Evolutionary conservation across 2,329 filamentous ascomycete genomes (phyloP), one percentile per base, ranked within the genome.

Genomic region (Saccharata proteae): DNA sequence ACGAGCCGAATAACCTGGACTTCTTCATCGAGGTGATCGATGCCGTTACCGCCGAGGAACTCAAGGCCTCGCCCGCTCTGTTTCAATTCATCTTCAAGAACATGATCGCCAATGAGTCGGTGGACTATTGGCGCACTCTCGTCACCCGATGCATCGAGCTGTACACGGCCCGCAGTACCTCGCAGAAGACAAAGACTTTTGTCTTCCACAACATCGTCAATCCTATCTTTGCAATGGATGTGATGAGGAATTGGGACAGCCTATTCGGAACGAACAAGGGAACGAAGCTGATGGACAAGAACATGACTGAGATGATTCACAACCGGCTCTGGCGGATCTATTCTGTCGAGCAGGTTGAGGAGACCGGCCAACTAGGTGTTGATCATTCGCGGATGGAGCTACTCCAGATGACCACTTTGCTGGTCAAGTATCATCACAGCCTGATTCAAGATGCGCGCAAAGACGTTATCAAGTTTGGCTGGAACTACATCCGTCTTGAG

Each of bases 381-480:
- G 90, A 98, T 50, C 90, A 96, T 55, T 92, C 86, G 2, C 72
- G 90, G 11, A 93, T 96, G 74, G 92, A 98, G 51, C 71, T 94
- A 7, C 70, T 99, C 26, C 92, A 99, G 52, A 71, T 96, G 26
- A 94, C 90, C 5, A 86, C 90, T 0, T 76, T 98, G 63, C 66
- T 98, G 22, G 79, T 98, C 57, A 98, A 98, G 51, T 93, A 96
- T 47, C 84, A 98, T 47, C 77, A 88, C 47, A 72, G 74, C 18
- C 80, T 85, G 32, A 71, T 98, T 2, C 81, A 92, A 43, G 90
- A 96, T 47, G 78, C 83, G 3, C 77, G 92, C 21, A 98, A 98
- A 57, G 90, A 98, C 41, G 88, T 98, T 39, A 98, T 98, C 49
- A 96, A 94, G 58, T 98, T 96, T 56, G 86, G 85, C 3, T 99